Percentiles rank a stretch among this genome's conserved stretches.
These are phyloP conservation scores for Leccinellum luteum DNA, from an alignment of 768 basidiomycete species.

Conservation along the genomic window DNA sequence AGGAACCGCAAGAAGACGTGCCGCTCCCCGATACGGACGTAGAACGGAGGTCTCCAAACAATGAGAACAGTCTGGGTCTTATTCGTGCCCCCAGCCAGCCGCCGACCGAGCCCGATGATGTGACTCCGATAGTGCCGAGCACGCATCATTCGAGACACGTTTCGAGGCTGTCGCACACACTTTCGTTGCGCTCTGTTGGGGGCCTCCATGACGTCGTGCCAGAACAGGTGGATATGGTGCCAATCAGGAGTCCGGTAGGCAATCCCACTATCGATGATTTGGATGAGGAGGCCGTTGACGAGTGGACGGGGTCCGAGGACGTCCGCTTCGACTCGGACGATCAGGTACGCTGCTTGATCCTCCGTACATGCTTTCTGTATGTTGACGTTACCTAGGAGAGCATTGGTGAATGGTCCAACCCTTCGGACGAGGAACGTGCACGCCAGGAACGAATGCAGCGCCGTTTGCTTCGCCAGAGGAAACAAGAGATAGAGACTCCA, in stretches of 20 bases:
- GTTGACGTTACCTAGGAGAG: constrained; percentile 46
- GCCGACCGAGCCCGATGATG: constrained; percentile 37
- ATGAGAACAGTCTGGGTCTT: constrained; percentile 27
- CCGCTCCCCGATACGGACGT: constrained; percentile 27
- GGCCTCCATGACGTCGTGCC: constrained; percentile 40
- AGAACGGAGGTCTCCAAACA: constrained; percentile 39
- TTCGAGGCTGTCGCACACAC: constrained; percentile 62
- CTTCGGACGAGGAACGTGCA: constrained; percentile 85
- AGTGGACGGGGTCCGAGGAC: constrained; percentile 87
- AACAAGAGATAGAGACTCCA: constrained; percentile 56
- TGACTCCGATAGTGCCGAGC: constrained; percentile 49
- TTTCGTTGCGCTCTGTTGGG: constrained; percentile 64
- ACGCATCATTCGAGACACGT: constrained; percentile 65
- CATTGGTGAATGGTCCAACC: constrained; percentile 88
- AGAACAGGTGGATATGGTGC: constrained; percentile 28
- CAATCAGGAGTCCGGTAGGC: constrained; percentile 32
- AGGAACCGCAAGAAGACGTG: constrained; percentile 55
- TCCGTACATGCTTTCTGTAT: background rate
- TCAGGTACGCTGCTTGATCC: constrained; percentile 47
- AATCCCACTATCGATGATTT: constrained; percentile 35
- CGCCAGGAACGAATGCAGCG: constrained; percentile 64
- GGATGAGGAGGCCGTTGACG: constrained; percentile 46
- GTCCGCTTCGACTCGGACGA: constrained; percentile 59
- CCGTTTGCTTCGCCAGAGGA: constrained; percentile 49
- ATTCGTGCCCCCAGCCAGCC: constrained; percentile 24